phyloP scores from a whole-genome alignment of 202 grass and related monocot genomes.

The Schoenoplectus tabernaemontani region DNA sequence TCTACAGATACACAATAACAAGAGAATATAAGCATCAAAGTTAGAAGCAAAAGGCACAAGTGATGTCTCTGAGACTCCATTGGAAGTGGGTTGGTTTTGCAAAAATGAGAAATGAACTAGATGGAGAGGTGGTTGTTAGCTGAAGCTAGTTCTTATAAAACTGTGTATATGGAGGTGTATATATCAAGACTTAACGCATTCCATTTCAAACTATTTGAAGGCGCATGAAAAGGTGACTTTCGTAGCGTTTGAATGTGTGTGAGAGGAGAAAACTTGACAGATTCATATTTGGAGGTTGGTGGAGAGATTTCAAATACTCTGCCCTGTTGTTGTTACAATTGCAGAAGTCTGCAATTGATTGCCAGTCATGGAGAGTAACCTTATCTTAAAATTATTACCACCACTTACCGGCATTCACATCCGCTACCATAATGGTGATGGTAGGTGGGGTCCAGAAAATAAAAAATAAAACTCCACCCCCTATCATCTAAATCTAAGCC shows the following conservation, averaged over 20 bases:
- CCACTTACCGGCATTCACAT: too few relatives aligned
- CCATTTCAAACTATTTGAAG: slow-evolving; percentile 19
- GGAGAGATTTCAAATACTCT: background rate
- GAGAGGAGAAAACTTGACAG: background rate
- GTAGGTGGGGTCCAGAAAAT: too few relatives aligned
- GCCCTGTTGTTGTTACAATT: background rate
- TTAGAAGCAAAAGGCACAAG: background rate
- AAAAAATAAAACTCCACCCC: too few relatives aligned
- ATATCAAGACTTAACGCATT: background rate
- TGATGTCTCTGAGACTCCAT: slow-evolving; percentile 19
- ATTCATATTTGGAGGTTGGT: slow-evolving; percentile 13
- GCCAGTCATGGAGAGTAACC: background rate
- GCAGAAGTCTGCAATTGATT: background rate
- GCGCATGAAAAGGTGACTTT: slow-evolving; percentile 1
- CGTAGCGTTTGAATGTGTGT: slow-evolving; percentile 1
- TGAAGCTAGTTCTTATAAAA: slow-evolving; percentile 5
- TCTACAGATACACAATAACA: slow-evolving; percentile 29
- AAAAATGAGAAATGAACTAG: background rate
- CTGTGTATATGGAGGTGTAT: background rate
- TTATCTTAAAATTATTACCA: too few relatives aligned
- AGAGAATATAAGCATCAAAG: slow-evolving; percentile 40
- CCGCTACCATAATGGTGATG: too few relatives aligned
- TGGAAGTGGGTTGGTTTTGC: background rate
- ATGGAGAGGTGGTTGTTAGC: background rate
- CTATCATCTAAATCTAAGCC: too few relatives aligned